Percentiles rank a stretch among this genome's conserved stretches.
These are phyloP conservation scores for Neonectria magnoliae DNA, from an alignment of 2,329 filamentous ascomycete species.

Conservation along the genomic window DNA sequence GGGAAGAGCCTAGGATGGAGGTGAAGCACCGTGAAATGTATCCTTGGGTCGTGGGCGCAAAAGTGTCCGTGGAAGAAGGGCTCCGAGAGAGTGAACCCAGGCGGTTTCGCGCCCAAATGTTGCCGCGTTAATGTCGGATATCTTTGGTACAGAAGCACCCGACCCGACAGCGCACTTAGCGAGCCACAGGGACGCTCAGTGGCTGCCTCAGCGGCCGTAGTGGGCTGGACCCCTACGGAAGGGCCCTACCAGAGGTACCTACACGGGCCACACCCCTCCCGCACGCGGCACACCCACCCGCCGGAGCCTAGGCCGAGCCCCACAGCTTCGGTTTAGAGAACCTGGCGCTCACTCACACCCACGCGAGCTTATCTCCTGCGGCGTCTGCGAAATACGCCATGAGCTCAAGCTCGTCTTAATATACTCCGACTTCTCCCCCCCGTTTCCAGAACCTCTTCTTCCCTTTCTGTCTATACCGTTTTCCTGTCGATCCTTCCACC, in stretches of 20 bases:
- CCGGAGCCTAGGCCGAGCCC: conserved; percentile 13
- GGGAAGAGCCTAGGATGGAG: background rate
- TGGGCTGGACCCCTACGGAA: conserved; percentile 8
- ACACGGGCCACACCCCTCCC: conserved; percentile 1
- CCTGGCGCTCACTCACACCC: conserved; percentile 24
- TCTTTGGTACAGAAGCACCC: conserved; percentile 12
- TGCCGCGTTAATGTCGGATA: conserved; percentile 14
- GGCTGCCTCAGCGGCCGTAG: conserved; percentile 6
- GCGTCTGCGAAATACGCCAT: background rate
- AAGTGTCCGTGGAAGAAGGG: background rate
- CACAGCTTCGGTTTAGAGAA: conserved; percentile 29
- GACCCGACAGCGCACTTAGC: background rate
- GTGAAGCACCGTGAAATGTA: background rate
- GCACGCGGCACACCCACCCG: background rate
- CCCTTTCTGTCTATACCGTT: conserved; percentile 19
- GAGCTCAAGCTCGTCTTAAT: conserved; percentile 27
- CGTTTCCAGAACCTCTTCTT: conserved; percentile 10
- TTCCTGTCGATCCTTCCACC: conserved; percentile 38
- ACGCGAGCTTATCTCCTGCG: conserved; percentile 37
- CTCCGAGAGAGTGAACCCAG: background rate
- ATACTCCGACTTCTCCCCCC: conserved; percentile 22
- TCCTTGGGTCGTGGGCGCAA: background rate
- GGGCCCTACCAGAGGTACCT: background rate
- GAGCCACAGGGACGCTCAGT: background rate
- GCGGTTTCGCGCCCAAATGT: background rate